A percentile compares a stretch with the other conserved stretches of the same genome.
phyloP scores from a whole-genome alignment of 495 filamentous ascomycete species.

The Daldinia caldariorum region DNA sequence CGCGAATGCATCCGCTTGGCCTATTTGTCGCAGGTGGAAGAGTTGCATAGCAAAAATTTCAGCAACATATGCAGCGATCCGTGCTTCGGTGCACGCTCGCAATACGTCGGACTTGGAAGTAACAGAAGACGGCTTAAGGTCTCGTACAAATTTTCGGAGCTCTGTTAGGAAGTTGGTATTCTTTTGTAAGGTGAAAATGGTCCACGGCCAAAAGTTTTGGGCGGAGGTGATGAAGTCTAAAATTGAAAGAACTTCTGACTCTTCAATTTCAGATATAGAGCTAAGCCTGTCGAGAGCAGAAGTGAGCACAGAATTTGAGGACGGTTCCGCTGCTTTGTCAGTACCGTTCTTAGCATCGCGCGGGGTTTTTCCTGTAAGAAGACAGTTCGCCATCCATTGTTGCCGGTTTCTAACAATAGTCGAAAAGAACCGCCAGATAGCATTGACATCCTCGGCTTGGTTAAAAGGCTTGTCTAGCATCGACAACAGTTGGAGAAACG shows the following conservation, averaged over 20 bases:
- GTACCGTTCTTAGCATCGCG: conserved; percentile 72
- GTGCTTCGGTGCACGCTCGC: conserved; percentile 67
- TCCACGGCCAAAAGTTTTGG: conserved; percentile 94
- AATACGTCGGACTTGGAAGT: conserved; percentile 56
- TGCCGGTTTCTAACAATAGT: conserved; percentile 90
- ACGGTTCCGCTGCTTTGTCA: conserved; percentile 58
- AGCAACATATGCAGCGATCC: conserved; percentile 81
- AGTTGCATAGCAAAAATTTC: conserved; percentile 93
- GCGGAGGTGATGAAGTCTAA: conserved; percentile 86
- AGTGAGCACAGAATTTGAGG: conserved; percentile 70
- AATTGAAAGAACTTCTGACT: conserved; percentile 72
- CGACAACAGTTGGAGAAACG: conserved; percentile 81
- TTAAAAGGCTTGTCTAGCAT: conserved; percentile 80
- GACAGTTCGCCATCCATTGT: conserved; percentile 92
- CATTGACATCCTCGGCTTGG: conserved; percentile 66
- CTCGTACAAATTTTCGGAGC: conserved; percentile 74
- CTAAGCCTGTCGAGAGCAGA: conserved; percentile 79
- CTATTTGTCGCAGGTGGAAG: conserved; percentile 78
- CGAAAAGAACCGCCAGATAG: conserved; percentile 86
- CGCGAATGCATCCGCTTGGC: conserved; percentile 68
- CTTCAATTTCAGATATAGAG: conserved; percentile 69
- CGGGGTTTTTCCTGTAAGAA: conserved; percentile 88
- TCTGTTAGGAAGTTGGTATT: conserved; percentile 75
- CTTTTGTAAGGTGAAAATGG: conserved; percentile 76
- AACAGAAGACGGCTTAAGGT: conserved; percentile 62